Conservation (phyloP, 441 rosid species). For the Corymbia calophylla region DNA sequence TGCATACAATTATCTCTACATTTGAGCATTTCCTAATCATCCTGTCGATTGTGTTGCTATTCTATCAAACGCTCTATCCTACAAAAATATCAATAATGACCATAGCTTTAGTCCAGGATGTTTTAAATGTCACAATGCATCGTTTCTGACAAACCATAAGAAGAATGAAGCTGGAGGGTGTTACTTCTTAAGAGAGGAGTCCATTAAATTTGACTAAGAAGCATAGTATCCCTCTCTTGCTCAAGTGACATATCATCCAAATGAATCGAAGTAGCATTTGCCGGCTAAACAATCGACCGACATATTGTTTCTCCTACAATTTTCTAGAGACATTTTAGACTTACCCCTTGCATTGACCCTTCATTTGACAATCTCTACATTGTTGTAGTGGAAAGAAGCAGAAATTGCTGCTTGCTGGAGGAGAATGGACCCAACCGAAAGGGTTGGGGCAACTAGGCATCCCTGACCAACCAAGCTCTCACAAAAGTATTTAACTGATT, state of each 20-base stretch:
- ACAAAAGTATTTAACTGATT: not conserved
- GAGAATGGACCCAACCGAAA: slow-evolving; percentile 83
- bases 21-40: not conserved
- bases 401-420: slow-evolving; percentile 91
- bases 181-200: not conserved
- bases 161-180: not conserved
- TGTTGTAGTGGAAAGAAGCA: slow-evolving; percentile 89
- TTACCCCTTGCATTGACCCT: slow-evolving; percentile 46
- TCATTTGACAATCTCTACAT: slow-evolving; percentile 84
- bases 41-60: not conserved
- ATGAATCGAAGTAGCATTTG: not conserved
- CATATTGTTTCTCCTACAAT: not conserved
- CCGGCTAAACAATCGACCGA: not conserved
- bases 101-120: not conserved
- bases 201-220: not conserved
- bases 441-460: slow-evolving; percentile 80
- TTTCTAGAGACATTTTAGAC: not conserved
- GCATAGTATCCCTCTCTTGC: not conserved
- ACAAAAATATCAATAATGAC: not conserved
- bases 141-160: not conserved
- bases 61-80: not conserved
- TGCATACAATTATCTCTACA: not conserved
- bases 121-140: not conserved
- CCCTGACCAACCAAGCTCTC: slow-evolving; percentile 34
- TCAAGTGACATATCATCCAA: not conserved